Conservation (phyloP, 2,329 filamentous ascomycete species). For the Aspergillus floridensis region DNA sequence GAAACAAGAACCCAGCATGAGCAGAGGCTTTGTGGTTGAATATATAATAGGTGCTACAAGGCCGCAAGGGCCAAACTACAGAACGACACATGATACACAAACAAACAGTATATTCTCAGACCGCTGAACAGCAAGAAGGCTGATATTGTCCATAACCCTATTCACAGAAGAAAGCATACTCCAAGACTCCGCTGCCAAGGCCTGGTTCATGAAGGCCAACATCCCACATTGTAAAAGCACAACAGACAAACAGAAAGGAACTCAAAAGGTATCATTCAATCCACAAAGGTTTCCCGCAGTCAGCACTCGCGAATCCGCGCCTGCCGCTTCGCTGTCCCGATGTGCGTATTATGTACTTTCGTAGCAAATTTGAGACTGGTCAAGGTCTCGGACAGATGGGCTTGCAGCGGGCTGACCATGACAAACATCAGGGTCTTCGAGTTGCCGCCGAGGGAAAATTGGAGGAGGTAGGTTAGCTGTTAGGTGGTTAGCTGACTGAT, state of each 20-base stretch:
- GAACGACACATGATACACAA: background rate
- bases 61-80: no score
- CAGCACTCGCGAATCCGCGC: conserved; percentile 37
- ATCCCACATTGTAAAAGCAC: background rate
- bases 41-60: no score
- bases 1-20: no score
- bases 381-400: conserved; percentile 86
- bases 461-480: conserved; percentile 83
- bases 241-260: background rate
- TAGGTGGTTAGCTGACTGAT: conserved; percentile 17
- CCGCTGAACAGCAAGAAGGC: background rate
- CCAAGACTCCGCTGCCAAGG: conserved; percentile 6
- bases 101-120: background rate
- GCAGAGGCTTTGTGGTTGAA: no score
- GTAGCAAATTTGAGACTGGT: conserved; percentile 95
- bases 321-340: conserved; percentile 70
- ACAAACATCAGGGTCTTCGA: conserved; percentile 99
- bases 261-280: conserved; percentile 9
- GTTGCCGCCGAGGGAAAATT: conserved; percentile 92
- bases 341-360: conserved; percentile 86
- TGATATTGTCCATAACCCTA: background rate
- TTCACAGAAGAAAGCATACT: background rate
- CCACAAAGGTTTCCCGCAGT: conserved; percentile 1
- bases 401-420: conserved; percentile 91
- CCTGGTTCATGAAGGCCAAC: conserved; percentile 6